Percentiles rank a stretch among this genome's conserved stretches.
Evolutionary conservation across 1,139 yeast genomes (phyloP).

Genomic region (Hyphopichia khmerensis): DNA sequence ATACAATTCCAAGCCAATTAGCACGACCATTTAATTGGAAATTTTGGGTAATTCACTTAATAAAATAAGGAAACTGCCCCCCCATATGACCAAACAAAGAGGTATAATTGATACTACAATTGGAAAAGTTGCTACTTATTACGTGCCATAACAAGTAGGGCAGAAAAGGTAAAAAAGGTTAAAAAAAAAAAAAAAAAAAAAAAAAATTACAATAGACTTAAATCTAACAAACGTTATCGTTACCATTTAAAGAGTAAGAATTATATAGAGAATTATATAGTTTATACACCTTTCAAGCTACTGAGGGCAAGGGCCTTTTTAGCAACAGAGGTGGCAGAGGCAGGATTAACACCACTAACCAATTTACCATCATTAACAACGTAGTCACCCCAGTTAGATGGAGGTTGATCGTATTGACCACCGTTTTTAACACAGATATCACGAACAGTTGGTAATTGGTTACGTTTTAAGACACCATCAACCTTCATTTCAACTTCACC

Average conservation of each 20-base stretch:
- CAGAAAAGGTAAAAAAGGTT: too few relatives aligned
- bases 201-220: too few relatives aligned
- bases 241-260: too few relatives aligned
- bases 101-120: too few relatives aligned
- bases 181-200: too few relatives aligned
- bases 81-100: too few relatives aligned
- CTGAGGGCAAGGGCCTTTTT: constrained; percentile 17
- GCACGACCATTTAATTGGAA: neutral
- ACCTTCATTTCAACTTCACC: constrained; percentile 50
- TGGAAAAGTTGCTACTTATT: too few relatives aligned
- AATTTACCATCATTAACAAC: constrained; percentile 53
- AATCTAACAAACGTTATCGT: too few relatives aligned
- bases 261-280: too few relatives aligned
- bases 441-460: constrained; percentile 34
- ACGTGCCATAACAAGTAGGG: too few relatives aligned
- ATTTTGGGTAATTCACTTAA: too few relatives aligned
- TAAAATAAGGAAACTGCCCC: too few relatives aligned
- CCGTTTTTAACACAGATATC: constrained; percentile 35
- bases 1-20: neutral
- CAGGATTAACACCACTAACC: constrained; percentile 65
- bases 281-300: neutral
- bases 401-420: constrained; percentile 45
- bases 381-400: constrained; percentile 53
- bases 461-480: constrained; percentile 28
- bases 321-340: constrained; percentile 55